Evolutionary conservation across 2,329 filamentous ascomycete genomes (phyloP).

Genomic region (Sporothrix brasiliensis): DNA sequence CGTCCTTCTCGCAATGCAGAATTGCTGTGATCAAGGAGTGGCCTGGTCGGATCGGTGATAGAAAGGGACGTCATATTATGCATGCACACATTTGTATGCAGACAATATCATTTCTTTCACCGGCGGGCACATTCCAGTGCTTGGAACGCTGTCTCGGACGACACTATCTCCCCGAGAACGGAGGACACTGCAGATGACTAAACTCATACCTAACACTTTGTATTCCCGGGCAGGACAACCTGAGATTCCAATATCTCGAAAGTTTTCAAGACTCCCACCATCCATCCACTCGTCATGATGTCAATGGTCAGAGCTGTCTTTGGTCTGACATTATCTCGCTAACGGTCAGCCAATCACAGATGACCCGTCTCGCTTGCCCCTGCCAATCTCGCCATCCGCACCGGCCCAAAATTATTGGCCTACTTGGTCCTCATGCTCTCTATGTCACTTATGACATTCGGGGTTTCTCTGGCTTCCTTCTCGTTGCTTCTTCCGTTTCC

Average conservation of each 20-base stretch:
- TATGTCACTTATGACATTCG: background rate
- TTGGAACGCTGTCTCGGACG: too few relatives aligned
- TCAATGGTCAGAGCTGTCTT: slow-evolving; percentile 10
- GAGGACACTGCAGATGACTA: too few relatives aligned
- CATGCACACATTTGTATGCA: background rate
- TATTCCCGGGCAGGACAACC: too few relatives aligned
- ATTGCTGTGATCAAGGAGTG: background rate
- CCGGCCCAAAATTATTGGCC: slow-evolving; percentile 10
- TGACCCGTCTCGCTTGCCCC: slow-evolving; percentile 43
- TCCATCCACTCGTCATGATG: background rate
- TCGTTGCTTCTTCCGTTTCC: background rate
- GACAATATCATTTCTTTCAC: too few relatives aligned
- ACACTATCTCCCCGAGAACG: too few relatives aligned
- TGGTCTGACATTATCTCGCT: slow-evolving; percentile 39
- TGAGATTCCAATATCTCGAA: too few relatives aligned
- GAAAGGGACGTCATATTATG: background rate
- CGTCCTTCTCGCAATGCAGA: background rate
- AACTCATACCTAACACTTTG: too few relatives aligned
- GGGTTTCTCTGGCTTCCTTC: background rate
- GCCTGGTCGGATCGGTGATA: background rate
- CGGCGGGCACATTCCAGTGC: too few relatives aligned
- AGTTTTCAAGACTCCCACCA: background rate
- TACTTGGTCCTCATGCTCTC: background rate
- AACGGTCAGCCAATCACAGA: slow-evolving; percentile 44
- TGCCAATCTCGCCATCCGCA: slow-evolving; percentile 20